Conservation (phyloP, 805 yeast species). For the Yamadazyma ubonensis region DNA sequence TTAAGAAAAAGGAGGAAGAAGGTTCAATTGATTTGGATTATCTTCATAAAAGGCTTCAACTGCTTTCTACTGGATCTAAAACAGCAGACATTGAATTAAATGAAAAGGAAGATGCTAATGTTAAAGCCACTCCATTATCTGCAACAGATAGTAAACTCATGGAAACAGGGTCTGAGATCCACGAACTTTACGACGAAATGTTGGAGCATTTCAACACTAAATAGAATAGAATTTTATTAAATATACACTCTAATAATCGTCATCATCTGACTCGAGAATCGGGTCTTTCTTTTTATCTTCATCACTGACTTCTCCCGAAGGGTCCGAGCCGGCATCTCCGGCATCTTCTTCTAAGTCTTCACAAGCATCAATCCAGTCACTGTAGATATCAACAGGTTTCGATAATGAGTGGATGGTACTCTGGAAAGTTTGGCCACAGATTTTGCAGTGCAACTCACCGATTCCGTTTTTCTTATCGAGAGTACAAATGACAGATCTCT, state of each 20-base stretch:
- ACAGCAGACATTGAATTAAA: neutral
- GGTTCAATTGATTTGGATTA: constrained; percentile 16
- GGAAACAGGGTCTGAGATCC: constrained; percentile 13
- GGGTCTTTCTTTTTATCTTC: constrained; percentile 21
- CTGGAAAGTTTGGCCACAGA: constrained; percentile 93
- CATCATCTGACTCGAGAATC: constrained; percentile 30
- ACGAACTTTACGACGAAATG: constrained; percentile 24
- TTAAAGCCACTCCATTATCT: constrained; percentile 6
- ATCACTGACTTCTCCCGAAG: constrained; percentile 25
- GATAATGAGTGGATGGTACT: constrained; percentile 78
- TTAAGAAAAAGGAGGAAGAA: constrained; percentile 11
- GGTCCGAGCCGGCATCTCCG: constrained; percentile 22
- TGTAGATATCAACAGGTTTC: constrained; percentile 91
- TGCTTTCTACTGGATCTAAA: neutral
- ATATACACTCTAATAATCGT: constrained; percentile 21
- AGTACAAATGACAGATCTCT: constrained; percentile 82
- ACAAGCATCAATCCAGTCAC: constrained; percentile 98
- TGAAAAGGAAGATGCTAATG: constrained; percentile 1
- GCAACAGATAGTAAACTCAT: constrained; percentile 9
- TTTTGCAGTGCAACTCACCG: constrained; percentile 84
- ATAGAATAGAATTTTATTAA: constrained; percentile 4
- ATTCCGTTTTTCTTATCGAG: constrained; percentile 82
- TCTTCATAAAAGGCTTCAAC: constrained; percentile 18
- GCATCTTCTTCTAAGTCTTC: constrained; percentile 71
- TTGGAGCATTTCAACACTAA: constrained; percentile 15